Evolutionary conservation across 176 grass and related monocot genomes (phyloP).

Genomic region (Carex kokanica): DNA sequence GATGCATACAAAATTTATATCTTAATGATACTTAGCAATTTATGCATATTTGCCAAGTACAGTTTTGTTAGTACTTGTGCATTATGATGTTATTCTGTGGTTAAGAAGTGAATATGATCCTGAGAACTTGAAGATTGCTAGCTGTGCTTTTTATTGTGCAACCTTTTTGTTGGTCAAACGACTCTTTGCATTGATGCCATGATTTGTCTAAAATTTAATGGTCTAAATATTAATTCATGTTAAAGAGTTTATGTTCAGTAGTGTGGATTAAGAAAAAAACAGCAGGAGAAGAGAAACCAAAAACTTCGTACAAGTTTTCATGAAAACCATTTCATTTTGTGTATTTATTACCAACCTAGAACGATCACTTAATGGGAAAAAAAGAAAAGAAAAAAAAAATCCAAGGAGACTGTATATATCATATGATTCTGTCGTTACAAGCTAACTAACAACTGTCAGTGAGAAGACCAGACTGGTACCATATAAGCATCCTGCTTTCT

Average conservation of each 20-base stretch:
- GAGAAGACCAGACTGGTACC: background rate
- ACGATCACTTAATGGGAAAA: background rate
- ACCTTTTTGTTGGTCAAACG: background rate
- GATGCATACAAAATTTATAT: background rate
- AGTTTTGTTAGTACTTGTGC: background rate
- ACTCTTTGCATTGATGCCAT: background rate
- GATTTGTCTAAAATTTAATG: background rate
- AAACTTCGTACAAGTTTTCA: background rate
- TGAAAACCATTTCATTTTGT: background rate
- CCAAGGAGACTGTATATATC: background rate
- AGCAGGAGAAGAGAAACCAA: too few relatives aligned
- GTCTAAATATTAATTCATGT: too few relatives aligned
- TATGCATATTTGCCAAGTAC: background rate
- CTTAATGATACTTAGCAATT: background rate
- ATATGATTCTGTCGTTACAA: background rate
- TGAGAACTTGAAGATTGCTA: background rate
- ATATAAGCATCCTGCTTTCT: background rate
- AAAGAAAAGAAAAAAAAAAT: background rate
- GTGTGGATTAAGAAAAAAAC: too few relatives aligned
- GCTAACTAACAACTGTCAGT: background rate
- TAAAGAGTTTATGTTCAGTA: too few relatives aligned
- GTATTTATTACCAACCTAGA: background rate
- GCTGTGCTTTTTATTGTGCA: background rate
- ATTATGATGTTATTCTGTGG: background rate
- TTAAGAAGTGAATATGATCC: background rate